Evolutionary conservation across 2,329 filamentous ascomycete genomes (phyloP).

Genomic region (Xylaria sp.): DNA sequence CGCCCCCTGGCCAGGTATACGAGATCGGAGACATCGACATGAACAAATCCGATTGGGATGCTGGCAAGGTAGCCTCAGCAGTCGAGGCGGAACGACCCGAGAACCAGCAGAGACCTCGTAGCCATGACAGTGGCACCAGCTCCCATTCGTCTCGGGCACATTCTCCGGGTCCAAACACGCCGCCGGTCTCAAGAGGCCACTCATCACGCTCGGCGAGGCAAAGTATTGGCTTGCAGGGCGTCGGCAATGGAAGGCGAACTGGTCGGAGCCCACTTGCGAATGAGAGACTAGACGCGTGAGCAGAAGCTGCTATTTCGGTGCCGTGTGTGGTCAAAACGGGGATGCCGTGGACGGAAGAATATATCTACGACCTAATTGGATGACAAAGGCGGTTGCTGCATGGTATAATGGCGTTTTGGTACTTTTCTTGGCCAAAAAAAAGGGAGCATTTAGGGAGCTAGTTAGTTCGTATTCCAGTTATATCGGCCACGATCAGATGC

Average conservation of each 20-base stretch:
- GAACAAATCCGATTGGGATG: slow-evolving; percentile 54
- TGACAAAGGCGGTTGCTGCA: slow-evolving; percentile 22
- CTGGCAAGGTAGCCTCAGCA: slow-evolving; percentile 50
- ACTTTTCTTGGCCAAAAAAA: slow-evolving; percentile 19
- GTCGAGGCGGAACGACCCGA: slow-evolving; percentile 37
- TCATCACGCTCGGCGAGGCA: slow-evolving; percentile 35
- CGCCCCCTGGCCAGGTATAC: slow-evolving; percentile 58
- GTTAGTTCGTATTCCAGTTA: slow-evolving; percentile 17
- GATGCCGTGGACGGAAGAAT: not conserved
- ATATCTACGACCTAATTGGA: slow-evolving; percentile 25
- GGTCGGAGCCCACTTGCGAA: slow-evolving; percentile 53
- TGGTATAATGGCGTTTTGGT: slow-evolving; percentile 35
- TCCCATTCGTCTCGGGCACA: slow-evolving; percentile 32
- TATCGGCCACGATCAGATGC: slow-evolving; percentile 13
- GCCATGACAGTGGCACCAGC: slow-evolving; percentile 38
- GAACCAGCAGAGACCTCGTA: slow-evolving; percentile 39
- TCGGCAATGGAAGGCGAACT: slow-evolving; percentile 43
- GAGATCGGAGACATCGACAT: slow-evolving; percentile 59
- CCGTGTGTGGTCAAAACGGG: not conserved
- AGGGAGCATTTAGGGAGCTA: slow-evolving; percentile 29
- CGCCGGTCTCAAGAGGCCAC: slow-evolving; percentile 25
- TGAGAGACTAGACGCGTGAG: slow-evolving; percentile 23
- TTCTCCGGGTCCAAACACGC: slow-evolving; percentile 26
- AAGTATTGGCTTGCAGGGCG: slow-evolving; percentile 39
- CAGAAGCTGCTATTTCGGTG: not conserved